Conservation (phyloP, 345 rosid species). For the Geranium rotundifolium region DNA sequence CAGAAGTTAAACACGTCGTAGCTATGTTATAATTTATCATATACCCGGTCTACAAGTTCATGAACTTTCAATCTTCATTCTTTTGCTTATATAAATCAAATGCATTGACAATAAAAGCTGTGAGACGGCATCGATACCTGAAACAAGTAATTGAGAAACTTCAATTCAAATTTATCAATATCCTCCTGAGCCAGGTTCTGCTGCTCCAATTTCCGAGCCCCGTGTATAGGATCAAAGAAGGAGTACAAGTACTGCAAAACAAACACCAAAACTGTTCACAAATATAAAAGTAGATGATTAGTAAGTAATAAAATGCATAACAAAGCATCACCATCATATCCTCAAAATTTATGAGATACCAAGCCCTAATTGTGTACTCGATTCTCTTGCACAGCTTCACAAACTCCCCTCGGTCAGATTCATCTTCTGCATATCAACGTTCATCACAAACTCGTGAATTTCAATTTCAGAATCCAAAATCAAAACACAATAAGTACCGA, state of each 20-base stretch:
- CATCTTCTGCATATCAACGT: constrained; percentile 15
- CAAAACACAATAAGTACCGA: constrained; percentile 16
- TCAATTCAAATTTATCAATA: constrained; percentile 71
- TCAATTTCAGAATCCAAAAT: background rate
- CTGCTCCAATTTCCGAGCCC: constrained; percentile 66
- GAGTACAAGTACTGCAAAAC: constrained; percentile 73
- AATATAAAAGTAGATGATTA: background rate
- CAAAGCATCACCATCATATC: constrained; percentile 39
- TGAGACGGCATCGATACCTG: constrained; percentile 36
- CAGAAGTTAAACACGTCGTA: no score
- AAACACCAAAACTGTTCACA: background rate
- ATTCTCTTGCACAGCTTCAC: constrained; percentile 47
- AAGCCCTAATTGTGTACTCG: constrained; percentile 58
- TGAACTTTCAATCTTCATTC: no score
- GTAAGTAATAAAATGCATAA: background rate
- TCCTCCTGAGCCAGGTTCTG: constrained; percentile 54
- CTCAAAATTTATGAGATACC: constrained; percentile 63
- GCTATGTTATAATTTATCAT: no score
- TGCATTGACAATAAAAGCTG: background rate
- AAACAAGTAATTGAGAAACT: constrained; percentile 68
- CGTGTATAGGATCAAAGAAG: constrained; percentile 75
- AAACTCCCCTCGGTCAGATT: constrained; percentile 38
- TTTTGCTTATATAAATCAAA: no score
- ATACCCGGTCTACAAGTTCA: no score
- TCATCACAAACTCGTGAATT: background rate